Evolutionary conservation across 805 yeast genomes (phyloP), one percentile per base, ranked within the genome.

Genomic region (Starmerella geochares): DNA sequence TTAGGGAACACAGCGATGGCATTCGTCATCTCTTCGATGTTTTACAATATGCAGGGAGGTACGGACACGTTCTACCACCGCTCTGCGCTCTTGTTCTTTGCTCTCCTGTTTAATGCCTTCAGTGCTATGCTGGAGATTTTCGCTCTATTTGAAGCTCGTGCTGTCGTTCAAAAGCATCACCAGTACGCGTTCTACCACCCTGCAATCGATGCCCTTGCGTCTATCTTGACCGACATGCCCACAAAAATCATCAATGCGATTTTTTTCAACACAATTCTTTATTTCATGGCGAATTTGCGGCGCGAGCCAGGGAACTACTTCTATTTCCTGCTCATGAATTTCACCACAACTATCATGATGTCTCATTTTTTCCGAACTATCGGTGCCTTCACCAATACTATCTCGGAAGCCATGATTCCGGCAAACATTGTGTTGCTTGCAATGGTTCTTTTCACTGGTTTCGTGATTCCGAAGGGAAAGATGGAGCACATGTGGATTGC

Each of bases 131-230:
- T 79, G 55, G 84, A 80, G 60, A 74, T 73, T 36, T 61, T 71
- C 44, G 65, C 67, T 40, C 62, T 74, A 59, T 70, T 77, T 57
- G 73, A 67, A 20, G 70, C 75, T 40, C 72, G 83, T 55, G 75
- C 80, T 43, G 77, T 84, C 54, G 73, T 81, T 24, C 76, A 75
- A 58, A 83, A 84, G 60, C 94, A 84, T 62, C 79, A 80, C 59
- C 73, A 74, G 44, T 84, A 80, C 58, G 79, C 86, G 0, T 72
- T 83, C 51, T 85, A 81, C 62, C 78, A 79, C 51, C 87, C 88
- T 2, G 73, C 86, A 13, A 79, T 85, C 3, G 90, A 83, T 60
- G 83, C 86, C 1, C 57, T 83, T 3, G 80, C 86, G 0, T 69
- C 78, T 4, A 69, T 79, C 41, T 52, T 81, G 3, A 73, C 84